Percentiles rank a stretch among this genome's conserved stretches.
phyloP scores from a whole-genome alignment of 129 eudicot genomes.

The Flaveria trinervia region DNA sequence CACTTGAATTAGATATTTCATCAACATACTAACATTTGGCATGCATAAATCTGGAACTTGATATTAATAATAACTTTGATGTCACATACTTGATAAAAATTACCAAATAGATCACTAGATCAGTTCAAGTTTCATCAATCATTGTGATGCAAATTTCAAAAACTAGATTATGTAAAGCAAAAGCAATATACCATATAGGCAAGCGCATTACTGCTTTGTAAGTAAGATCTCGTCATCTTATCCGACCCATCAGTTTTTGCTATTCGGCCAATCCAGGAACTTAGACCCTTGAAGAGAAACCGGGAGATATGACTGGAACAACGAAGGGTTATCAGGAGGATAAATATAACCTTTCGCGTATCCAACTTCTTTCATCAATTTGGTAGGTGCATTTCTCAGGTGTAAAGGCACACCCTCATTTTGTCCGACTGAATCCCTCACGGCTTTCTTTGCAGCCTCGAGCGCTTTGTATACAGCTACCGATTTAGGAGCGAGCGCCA shows the following conservation, averaged over 20 bases:
- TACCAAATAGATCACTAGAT: background rate
- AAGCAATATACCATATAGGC: background rate
- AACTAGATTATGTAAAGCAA: background rate
- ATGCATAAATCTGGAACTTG: too few relatives aligned
- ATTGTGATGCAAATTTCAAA: background rate
- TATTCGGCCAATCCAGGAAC: constrained; percentile 74
- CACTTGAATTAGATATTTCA: too few relatives aligned
- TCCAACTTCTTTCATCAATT: constrained; percentile 82
- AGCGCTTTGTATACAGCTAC: constrained; percentile 70
- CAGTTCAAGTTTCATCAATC: too few relatives aligned
- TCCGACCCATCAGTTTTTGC: background rate
- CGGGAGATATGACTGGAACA: constrained; percentile 62
- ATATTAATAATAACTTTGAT: background rate
- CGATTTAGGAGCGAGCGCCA: constrained; percentile 95
- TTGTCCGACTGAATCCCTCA: constrained; percentile 79
- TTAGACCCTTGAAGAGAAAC: constrained; percentile 67
- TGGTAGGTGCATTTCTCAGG: constrained; percentile 87
- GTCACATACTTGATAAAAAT: background rate
- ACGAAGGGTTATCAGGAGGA: constrained; percentile 74
- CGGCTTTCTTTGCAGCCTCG: constrained; percentile 58
- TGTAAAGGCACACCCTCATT: constrained; percentile 90
- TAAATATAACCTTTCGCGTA: constrained; percentile 75
- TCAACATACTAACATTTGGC: background rate
- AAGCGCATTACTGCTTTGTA: too few relatives aligned
- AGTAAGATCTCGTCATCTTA: background rate